Evolutionary conservation across 306 rosid species (phyloP), one percentile per base, ranked within the genome.

Genomic region (Sicyos baderoa): DNA sequence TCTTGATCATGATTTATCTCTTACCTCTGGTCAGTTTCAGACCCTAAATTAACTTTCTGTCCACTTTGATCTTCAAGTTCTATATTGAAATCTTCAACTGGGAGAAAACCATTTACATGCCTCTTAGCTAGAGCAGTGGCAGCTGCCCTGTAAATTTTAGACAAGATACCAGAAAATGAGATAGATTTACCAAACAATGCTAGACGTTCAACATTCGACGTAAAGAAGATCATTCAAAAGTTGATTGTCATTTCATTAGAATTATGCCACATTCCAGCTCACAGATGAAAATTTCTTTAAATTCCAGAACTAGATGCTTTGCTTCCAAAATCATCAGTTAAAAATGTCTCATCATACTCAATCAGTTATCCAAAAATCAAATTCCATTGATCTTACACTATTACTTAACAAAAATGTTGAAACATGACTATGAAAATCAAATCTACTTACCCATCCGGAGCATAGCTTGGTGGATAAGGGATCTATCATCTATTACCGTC

Each of bases 61-160:
- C 98, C 98, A 73, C 85, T 92, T 80, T 92, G 96, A 86, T 92
- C 89, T 75, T 92, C 98, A 37, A 89, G 85, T 77, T 87, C 98
- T 44, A 92, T 79, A 56, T 82, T 82, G 72, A 87, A 90, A 63
- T 89, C 89, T 55, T 92, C 98, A 53, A 89, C 50, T 8, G 98
- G 91, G 68, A 89, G 78, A 1, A 89, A 82, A 49, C 95, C 91
- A 72, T 87, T 95, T 0, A 91, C 88, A 17, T 89, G 95, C 76
- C 98, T 81, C 47, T 85, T 71, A 6, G 91, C 78, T 40, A 92
- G 52, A 32, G 93, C 86, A 23, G 85, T 79, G 37, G 85, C 95
- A 65, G 93, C 96, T 25, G 88, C 84, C 88, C 93, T 89, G 77
- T 72, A 55, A 44, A 44, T 13, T 78, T 72, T 0, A 75, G 68